Percentiles rank a stretch among this genome's conserved stretches.
phyloP scores from a whole-genome alignment of 306 rosid genomes.

The Sechiopsis laciniata region DNA sequence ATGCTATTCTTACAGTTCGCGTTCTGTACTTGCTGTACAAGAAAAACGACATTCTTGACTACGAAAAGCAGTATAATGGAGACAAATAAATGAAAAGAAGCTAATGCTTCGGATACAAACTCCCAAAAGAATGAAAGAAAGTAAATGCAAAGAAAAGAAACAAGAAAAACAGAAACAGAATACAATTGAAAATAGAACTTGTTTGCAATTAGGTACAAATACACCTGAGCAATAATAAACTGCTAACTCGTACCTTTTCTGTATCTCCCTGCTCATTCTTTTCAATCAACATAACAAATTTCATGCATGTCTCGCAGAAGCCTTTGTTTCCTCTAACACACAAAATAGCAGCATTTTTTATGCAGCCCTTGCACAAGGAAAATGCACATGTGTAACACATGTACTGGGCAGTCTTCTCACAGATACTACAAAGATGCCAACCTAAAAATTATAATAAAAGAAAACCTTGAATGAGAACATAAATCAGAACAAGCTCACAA shows the following conservation, averaged over 20 bases:
- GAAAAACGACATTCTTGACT: background rate
- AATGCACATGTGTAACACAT: constrained; percentile 92
- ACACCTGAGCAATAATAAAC: background rate
- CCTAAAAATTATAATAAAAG: constrained; percentile 42
- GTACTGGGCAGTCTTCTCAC: constrained; percentile 83
- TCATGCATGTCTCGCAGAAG: constrained; percentile 95
- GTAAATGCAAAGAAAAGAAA: too few species aligned
- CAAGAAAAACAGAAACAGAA: too few species aligned
- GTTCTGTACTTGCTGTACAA: background rate
- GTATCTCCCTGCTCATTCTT: constrained; percentile 64
- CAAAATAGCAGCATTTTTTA: constrained; percentile 61
- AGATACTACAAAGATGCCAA: constrained; percentile 97
- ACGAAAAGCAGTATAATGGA: background rate
- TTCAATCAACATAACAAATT: constrained; percentile 78
- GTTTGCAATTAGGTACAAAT: background rate
- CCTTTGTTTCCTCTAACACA: constrained; percentile 91
- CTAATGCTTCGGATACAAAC: too few species aligned
- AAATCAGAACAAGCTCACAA: background rate
- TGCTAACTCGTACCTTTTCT: constrained; percentile 47
- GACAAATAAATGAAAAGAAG: too few species aligned
- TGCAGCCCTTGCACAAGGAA: constrained; percentile 94
- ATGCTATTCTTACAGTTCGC: too few species aligned
- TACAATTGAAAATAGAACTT: background rate
- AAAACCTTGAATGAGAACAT: constrained; percentile 19
- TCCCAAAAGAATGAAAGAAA: too few species aligned